phyloP scores from a whole-genome alignment of 169 alveolate genomes.

The Theileria annulata region DNA sequence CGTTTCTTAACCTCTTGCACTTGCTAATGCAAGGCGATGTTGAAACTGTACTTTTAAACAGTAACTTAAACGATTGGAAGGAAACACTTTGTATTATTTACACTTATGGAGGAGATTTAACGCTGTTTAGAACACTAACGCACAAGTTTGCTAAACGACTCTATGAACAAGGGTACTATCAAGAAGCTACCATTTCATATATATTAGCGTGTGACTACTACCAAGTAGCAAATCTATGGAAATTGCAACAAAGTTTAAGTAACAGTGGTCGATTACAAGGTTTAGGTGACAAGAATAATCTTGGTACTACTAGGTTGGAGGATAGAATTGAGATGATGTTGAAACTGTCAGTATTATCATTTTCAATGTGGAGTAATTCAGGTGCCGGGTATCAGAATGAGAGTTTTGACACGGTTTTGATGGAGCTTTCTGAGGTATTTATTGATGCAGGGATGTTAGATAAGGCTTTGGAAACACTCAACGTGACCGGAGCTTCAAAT shows the following conservation, averaged over 20 bases:
- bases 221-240: conserved; percentile 77
- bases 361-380: background rate
- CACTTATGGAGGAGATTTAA: conserved; percentile 56
- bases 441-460: conserved; percentile 47
- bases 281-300: background rate
- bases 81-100: conserved; percentile 68
- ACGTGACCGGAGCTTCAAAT: conserved; percentile 28
- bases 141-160: conserved; percentile 69
- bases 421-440: conserved; percentile 53
- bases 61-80: conserved; percentile 70
- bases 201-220: conserved; percentile 78
- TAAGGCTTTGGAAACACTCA: conserved; percentile 50
- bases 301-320: background rate
- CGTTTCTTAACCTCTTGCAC: conserved; percentile 61
- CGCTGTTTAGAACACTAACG: conserved; percentile 58
- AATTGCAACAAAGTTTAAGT: conserved; percentile 36
- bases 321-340: background rate
- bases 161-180: conserved; percentile 56
- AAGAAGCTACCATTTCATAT: conserved; percentile 78
- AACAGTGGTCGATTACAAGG: background rate
- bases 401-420: conserved; percentile 20
- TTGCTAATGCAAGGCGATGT: conserved; percentile 67
- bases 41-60: conserved; percentile 50
- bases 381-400: background rate
- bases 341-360: conserved; percentile 4